phyloP scores from a whole-genome alignment of 345 rosid species.

The Gossypium anomalum region DNA sequence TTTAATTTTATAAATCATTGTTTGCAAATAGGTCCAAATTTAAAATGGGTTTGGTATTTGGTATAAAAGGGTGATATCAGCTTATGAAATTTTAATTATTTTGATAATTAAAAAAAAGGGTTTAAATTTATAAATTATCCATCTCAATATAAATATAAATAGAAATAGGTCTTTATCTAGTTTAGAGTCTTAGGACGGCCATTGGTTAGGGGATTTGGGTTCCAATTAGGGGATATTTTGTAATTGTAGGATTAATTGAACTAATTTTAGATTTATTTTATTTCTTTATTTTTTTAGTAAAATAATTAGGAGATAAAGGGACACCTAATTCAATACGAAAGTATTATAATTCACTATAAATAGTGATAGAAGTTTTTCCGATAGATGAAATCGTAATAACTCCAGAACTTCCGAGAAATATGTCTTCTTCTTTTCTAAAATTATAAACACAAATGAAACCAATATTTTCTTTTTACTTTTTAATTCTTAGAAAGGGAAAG shows the following conservation, averaged over 20 bases:
- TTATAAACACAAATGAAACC: not conserved
- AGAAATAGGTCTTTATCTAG: constrained; percentile 24
- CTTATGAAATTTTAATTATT: not conserved
- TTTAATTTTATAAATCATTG: not conserved
- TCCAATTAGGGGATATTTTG: constrained; percentile 23
- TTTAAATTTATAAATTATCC: not conserved
- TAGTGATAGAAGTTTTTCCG: rapidly evolving
- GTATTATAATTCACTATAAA: too few relatives aligned
- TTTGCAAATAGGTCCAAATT: constrained; percentile 15
- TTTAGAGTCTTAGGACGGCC: constrained; percentile 53
- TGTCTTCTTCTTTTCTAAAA: not conserved
- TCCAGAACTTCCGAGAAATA: rapidly evolving
- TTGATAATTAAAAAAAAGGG: not conserved
- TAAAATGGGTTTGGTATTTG: constrained; percentile 36
- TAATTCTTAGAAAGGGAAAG: not conserved
- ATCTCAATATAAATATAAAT: too few relatives aligned
- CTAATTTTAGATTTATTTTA: not conserved
- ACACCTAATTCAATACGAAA: too few relatives aligned
- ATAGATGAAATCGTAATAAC: too few relatives aligned
- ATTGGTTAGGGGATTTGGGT: constrained; percentile 31
- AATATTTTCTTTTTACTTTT: not conserved
- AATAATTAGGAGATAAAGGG: too few relatives aligned
- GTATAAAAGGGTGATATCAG: constrained; percentile 8
- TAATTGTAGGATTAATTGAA: not conserved
- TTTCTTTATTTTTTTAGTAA: too few relatives aligned